Conservation (phyloP, 1,284 basidiomycete species). For the Malassezia sp. region DNA sequence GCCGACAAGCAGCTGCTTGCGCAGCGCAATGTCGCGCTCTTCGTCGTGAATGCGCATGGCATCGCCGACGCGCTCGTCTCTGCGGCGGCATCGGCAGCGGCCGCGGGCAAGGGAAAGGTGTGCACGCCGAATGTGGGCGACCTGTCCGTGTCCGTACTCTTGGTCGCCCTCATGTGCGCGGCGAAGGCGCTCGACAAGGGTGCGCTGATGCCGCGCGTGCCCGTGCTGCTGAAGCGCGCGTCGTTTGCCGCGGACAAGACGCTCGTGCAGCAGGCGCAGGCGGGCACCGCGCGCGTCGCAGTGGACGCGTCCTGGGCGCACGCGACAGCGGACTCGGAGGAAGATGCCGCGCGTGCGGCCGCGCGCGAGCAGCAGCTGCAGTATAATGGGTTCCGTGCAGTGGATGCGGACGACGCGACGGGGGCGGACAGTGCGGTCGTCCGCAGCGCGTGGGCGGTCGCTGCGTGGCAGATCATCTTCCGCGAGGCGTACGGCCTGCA, state of each 20-base stretch:
- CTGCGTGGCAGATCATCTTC: conserved; percentile 45
- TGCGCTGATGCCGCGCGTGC: conserved; percentile 5
- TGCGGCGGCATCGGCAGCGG: conserved; percentile 9
- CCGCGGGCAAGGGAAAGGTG: conserved; percentile 32
- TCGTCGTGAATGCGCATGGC: conserved; percentile 32
- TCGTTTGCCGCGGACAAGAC: background rate
- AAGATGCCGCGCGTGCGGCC: conserved; percentile 28
- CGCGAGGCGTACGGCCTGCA: conserved; percentile 43
- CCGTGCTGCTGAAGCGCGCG: background rate
- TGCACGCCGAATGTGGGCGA: conserved; percentile 26
- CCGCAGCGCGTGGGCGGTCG: conserved; percentile 38
- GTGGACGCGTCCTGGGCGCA: conserved; percentile 19
- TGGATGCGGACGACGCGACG: conserved; percentile 19
- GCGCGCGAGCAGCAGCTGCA: conserved; percentile 29
- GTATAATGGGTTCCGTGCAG: conserved; percentile 32
- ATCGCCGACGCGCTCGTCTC: conserved; percentile 27
- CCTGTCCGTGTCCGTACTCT: conserved; percentile 32
- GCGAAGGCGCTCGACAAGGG: background rate
- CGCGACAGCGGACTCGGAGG: conserved; percentile 8
- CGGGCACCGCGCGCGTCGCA: too few relatives aligned
- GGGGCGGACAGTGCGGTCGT: conserved; percentile 16
- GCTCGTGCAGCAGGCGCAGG: conserved; percentile 23
- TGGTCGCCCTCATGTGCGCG: conserved; percentile 26
- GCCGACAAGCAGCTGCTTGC: conserved; percentile 38
- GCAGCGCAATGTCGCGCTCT: conserved; percentile 27